Evolutionary conservation across 1,284 basidiomycete species (phyloP).

Genomic region (Melampsora occidentalis): DNA sequence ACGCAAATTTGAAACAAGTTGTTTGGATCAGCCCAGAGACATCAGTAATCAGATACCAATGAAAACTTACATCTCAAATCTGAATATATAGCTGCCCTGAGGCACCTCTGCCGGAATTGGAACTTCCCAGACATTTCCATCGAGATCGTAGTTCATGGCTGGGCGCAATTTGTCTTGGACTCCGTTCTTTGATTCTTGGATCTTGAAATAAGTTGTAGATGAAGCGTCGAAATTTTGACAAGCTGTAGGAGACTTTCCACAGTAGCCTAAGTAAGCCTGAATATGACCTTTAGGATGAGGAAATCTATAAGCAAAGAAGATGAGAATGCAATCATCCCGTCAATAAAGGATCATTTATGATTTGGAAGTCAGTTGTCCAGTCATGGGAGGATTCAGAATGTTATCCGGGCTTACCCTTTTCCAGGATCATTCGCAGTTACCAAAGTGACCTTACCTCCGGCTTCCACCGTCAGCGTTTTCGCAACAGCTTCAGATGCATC

Average conservation of each 20-base stretch:
- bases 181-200: slow-evolving; percentile 15
- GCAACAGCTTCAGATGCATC: slow-evolving; percentile 23
- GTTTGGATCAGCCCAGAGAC: not conserved
- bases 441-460: slow-evolving; percentile 28
- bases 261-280: slow-evolving; percentile 36
- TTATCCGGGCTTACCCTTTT: slow-evolving; percentile 23
- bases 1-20: not conserved
- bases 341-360: too few relatives aligned
- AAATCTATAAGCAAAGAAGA: not conserved
- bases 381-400: not conserved
- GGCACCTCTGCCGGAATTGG: slow-evolving; percentile 26
- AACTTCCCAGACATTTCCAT: slow-evolving; percentile 29
- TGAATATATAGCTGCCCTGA: slow-evolving; percentile 36
- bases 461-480: slow-evolving; percentile 32
- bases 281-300: slow-evolving; percentile 37
- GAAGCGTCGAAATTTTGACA: slow-evolving; percentile 37
- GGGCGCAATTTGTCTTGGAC: slow-evolving; percentile 22
- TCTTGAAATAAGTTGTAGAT: slow-evolving; percentile 39
- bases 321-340: not conserved
- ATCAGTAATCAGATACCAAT: not conserved
- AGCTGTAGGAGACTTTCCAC: slow-evolving; percentile 22
- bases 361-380: too few relatives aligned
- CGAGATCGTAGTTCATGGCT: slow-evolving; percentile 10
- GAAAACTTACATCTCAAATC: slow-evolving; percentile 27
- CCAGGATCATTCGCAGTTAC: slow-evolving; percentile 22